Evolutionary conservation across 257 asterid species (phyloP).

Genomic region (Osmanthus fragrans): DNA sequence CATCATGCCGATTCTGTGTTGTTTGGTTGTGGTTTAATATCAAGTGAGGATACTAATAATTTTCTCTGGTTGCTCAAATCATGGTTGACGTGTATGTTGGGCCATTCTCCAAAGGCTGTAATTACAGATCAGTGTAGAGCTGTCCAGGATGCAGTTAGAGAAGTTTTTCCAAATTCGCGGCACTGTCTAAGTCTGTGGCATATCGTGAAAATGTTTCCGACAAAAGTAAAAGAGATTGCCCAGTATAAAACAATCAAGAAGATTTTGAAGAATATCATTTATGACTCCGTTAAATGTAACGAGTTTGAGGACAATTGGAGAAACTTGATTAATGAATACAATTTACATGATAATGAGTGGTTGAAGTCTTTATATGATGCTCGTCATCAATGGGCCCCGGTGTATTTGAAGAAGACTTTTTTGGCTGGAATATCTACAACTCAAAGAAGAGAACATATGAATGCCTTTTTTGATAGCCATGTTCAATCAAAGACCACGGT

Average conservation of each 20-base stretch:
- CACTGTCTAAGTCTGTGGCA: neutral
- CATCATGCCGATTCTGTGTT: neutral
- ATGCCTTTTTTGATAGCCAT: neutral
- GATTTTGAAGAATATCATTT: neutral
- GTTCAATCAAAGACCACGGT: neutral
- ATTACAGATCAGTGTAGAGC: neutral
- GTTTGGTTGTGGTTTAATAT: conserved; percentile 15
- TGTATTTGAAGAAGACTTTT: conserved; percentile 10
- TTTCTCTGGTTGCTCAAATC: conserved; percentile 13
- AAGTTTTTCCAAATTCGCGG: neutral
- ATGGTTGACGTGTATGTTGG: conserved; percentile 13
- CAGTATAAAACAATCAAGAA: neutral
- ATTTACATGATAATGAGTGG: neutral
- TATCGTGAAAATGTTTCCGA: neutral
- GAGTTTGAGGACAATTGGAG: conserved; percentile 6
- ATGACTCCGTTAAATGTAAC: neutral
- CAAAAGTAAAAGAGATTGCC: neutral
- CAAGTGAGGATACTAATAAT: conserved; percentile 1
- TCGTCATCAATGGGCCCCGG: conserved; percentile 3
- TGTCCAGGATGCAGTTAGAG: neutral
- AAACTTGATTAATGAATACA: neutral
- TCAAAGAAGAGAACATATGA: neutral
- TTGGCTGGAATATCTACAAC: neutral
- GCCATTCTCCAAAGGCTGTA: neutral
- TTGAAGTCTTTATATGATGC: conserved; percentile 9